These are phyloP conservation scores for Tritrichomonas musculus DNA, from an alignment of 208 protist species.

Conservation along the genomic window DNA sequence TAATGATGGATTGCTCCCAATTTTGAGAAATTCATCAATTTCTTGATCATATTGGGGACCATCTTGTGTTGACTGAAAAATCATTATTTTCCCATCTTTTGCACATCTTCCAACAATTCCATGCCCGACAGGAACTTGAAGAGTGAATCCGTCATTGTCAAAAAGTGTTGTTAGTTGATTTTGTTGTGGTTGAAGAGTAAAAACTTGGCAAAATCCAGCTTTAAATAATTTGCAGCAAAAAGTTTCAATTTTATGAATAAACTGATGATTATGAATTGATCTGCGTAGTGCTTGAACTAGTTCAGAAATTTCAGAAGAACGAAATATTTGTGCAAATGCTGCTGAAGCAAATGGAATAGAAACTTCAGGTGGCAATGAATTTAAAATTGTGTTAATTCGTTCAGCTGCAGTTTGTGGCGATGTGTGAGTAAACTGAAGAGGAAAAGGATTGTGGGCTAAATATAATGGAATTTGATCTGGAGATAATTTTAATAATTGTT, in stretches of 20 bases:
- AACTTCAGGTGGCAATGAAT: neutral
- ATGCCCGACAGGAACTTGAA: neutral
- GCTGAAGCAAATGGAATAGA: neutral
- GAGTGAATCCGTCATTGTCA: neutral
- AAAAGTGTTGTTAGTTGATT: neutral
- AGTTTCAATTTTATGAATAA: neutral
- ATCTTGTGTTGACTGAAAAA: neutral
- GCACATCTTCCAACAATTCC: neutral
- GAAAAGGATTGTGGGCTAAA: conserved; percentile 1
- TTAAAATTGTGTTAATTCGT: neutral
- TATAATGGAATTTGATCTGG: neutral
- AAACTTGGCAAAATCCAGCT: neutral
- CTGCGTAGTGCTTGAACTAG: neutral
- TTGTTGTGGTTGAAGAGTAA: neutral
- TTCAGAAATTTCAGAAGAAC: neutral
- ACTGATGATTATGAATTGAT: conserved; percentile 2
- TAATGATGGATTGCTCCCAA: neutral
- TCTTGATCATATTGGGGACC: neutral
- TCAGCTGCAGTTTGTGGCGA: neutral
- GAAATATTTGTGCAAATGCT: neutral
- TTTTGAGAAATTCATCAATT: conserved; percentile 26
- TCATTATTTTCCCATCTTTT: neutral
- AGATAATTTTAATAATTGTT: neutral
- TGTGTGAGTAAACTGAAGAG: neutral
- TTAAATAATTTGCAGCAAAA: neutral